Evolutionary conservation across 129 eudicot genomes (phyloP).

Genomic region (Sambucus nigra): DNA sequence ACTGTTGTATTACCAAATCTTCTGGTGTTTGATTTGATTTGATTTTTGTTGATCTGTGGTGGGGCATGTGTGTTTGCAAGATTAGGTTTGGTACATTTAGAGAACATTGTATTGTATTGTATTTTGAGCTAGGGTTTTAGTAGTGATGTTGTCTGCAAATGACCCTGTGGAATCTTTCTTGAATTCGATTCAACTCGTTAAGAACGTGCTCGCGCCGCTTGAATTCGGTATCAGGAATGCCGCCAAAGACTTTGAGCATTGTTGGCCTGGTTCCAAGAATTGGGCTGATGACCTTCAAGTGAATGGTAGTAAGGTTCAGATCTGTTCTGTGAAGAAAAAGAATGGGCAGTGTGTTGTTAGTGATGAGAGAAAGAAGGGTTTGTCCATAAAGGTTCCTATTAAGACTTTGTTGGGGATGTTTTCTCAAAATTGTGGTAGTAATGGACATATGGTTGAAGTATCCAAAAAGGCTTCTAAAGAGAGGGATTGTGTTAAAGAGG

Average conservation of each 20-base stretch:
- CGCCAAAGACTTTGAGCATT: conserved; percentile 61
- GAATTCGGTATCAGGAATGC: conserved; percentile 63
- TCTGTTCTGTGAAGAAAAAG: conserved; percentile 24
- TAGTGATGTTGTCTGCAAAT: conserved; percentile 60
- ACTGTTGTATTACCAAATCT: not conserved
- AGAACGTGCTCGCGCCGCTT: conserved; percentile 59
- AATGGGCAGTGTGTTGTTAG: conserved; percentile 14
- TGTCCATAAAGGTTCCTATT: conserved; percentile 27
- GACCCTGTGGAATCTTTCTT: conserved; percentile 67
- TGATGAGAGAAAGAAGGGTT: conserved; percentile 41
- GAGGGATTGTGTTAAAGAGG: conserved; percentile 33
- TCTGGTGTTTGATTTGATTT: conserved; percentile 2
- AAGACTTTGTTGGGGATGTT: conserved; percentile 48
- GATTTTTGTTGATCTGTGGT: conserved; percentile 1
- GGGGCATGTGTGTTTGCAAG: not conserved
- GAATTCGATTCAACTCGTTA: conserved; percentile 58
- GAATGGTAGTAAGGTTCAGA: conserved; percentile 16
- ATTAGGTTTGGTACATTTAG: not conserved
- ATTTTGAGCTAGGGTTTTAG: conserved; percentile 23
- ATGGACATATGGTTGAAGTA: conserved; percentile 20
- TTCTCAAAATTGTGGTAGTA: conserved; percentile 23
- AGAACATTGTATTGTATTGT: not conserved
- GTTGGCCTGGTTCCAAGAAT: conserved; percentile 43
- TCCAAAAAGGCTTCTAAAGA: conserved; percentile 28
- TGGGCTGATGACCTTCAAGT: conserved; percentile 16